Evolutionary conservation across 2,329 filamentous ascomycete genomes (phyloP), one percentile per base, ranked within the genome.

Genomic region (Epicoccum sorghinum): DNA sequence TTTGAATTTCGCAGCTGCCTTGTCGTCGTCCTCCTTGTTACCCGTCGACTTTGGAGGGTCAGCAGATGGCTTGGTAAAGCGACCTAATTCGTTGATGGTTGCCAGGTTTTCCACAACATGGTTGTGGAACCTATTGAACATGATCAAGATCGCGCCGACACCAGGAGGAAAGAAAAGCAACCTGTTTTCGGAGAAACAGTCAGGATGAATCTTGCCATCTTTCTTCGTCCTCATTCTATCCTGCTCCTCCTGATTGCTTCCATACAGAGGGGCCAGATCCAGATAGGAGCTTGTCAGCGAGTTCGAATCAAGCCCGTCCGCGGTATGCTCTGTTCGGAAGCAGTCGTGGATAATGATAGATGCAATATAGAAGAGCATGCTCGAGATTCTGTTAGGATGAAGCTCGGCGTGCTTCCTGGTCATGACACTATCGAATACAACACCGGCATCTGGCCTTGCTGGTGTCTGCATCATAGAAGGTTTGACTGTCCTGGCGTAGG

Each of bases 81-180:
- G 84, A 13, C 86, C 87, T 39, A 86, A 85, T 65, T 97, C 93
- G 66, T 97, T 96, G 74, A 97, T 93, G n/a, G 82, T 78, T 0
- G 89, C 89, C 14, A 97, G 79, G 57, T 93, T 89, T 48, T 86
- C 83, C 1, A 90, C 92, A 0, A 92, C 85, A 60, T 95, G 83
- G 75, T 98, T 97, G 76, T 97, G 93, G 76, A 96, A 96, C 22
- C 79, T 77, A 53, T 82, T 83, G 78, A 89, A 90, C 75, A 89
- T 83, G 60, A 90, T 84, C 33, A 91, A 71, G 60, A 90, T 75
- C 9, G 83, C 82, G 38, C 85, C 85, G n/a, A 89, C 86, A 24
- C 88, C 88, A 0, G 86, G 84, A 4, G 88, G 88, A 52, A 89
- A 87, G 3, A 84, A 82, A 4, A 89, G 74, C 1, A 89, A 74